A percentile compares a stretch with the other conserved stretches of the same genome.
Conservation (phyloP, 768 basidiomycete genomes). For the Gautieria morchelliformis region DNA sequence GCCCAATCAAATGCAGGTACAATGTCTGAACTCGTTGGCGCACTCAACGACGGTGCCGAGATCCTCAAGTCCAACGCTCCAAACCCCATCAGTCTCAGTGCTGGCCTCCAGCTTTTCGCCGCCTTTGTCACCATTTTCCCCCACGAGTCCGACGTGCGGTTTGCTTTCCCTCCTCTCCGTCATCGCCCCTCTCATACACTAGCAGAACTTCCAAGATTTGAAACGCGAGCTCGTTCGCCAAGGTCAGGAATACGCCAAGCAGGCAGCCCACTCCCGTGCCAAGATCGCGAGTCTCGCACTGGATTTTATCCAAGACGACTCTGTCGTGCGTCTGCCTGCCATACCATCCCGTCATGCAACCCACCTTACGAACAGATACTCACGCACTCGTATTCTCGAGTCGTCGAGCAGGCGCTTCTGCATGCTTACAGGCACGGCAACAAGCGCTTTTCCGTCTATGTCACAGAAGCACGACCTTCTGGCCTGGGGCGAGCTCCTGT, state of each 20-base stretch:
- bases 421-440: constrained; percentile 65
- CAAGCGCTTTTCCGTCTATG: constrained; percentile 95
- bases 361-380: constrained; percentile 54
- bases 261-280: constrained; percentile 76
- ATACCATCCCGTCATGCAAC: neutral
- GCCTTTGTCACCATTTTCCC: constrained; percentile 80
- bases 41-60: constrained; percentile 66
- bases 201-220: constrained; percentile 72
- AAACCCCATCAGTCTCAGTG: constrained; percentile 76
- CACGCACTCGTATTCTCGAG: constrained; percentile 93
- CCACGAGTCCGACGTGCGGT: constrained; percentile 61
- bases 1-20: constrained; percentile 77
- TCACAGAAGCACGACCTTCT: constrained; percentile 89
- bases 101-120: constrained; percentile 87
- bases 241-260: constrained; percentile 64
- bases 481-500: constrained; percentile 63
- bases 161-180: neutral
- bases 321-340: constrained; percentile 48
- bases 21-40: constrained; percentile 86
- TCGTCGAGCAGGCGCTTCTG: constrained; percentile 87
- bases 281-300: constrained; percentile 87
- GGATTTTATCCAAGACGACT: constrained; percentile 92
- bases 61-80: constrained; percentile 50
- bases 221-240: constrained; percentile 78
- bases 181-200: neutral